Conservation (phyloP, 352 stramenopile species). For the Globisporangium orthogonon region DNA sequence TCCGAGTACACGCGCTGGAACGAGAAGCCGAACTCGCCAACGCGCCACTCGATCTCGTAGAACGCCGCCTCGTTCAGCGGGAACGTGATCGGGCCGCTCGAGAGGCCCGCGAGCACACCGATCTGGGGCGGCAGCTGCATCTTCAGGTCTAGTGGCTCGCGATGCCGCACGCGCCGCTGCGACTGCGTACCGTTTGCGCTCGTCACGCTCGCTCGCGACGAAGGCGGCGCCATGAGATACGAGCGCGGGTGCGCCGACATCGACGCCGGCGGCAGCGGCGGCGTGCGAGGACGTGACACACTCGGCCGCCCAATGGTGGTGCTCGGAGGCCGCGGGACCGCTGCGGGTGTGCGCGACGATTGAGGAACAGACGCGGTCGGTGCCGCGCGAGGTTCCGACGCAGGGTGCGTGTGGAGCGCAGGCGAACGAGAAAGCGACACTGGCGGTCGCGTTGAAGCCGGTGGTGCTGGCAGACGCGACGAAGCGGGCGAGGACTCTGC, state of each 20-base stretch:
- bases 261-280: slow-evolving; percentile 17
- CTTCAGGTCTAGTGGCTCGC: slow-evolving; percentile 40
- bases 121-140: slow-evolving; percentile 57
- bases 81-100: slow-evolving; percentile 53
- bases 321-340: slow-evolving; percentile 10
- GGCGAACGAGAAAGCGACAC: neutral
- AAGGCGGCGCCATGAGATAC: slow-evolving; percentile 6
- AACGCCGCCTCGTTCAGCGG: slow-evolving; percentile 40
- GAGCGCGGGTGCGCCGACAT: slow-evolving; percentile 1
- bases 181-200: slow-evolving; percentile 13
- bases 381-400: neutral
- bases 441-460: neutral
- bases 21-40: slow-evolving; percentile 67
- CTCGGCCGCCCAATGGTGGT: slow-evolving; percentile 11
- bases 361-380: slow-evolving; percentile 1
- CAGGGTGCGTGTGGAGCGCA: neutral
- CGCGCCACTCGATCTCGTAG: slow-evolving; percentile 57
- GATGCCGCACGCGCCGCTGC: slow-evolving; percentile 32
- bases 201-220: slow-evolving; percentile 10
- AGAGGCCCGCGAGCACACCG: slow-evolving; percentile 47
- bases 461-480: neutral
- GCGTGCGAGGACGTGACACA: slow-evolving; percentile 14
- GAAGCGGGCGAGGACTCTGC: neutral
- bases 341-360: neutral
- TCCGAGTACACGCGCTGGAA: slow-evolving; percentile 64